phyloP scores from a whole-genome alignment of 345 rosid species.

The Brassica napus region DNA sequence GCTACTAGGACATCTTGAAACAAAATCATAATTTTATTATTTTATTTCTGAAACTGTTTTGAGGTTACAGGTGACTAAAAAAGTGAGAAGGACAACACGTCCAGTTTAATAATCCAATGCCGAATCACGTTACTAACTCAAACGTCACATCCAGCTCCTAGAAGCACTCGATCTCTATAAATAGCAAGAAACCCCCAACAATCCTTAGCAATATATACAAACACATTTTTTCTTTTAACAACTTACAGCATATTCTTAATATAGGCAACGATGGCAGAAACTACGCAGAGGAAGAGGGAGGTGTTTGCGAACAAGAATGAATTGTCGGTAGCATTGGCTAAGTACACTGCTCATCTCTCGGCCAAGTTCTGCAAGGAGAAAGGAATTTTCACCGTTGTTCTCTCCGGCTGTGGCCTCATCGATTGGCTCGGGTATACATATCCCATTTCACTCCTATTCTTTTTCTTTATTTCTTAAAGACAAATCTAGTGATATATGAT shows the following conservation, averaged over 20 bases:
- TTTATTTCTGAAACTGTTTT: no score
- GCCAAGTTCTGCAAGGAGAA: constrained; percentile 59
- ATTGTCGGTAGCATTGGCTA: constrained; percentile 57
- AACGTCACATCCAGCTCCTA: neutral
- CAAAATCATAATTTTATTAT: no score
- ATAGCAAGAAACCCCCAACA: neutral
- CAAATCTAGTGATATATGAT: neutral
- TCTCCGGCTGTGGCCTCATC: constrained; percentile 76
- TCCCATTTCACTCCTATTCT: neutral
- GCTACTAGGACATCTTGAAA: no score
- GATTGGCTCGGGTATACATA: constrained; percentile 54
- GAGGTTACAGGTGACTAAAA: no score
- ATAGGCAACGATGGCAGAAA: constrained; percentile 12
- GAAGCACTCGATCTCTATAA: constrained; percentile 7
- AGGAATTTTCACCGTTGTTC: constrained; percentile 65
- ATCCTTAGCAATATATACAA: neutral
- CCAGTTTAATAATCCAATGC: neutral
- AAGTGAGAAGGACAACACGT: no score
- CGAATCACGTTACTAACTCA: neutral
- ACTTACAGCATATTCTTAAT: neutral
- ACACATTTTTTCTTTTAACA: neutral
- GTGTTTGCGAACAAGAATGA: constrained; percentile 29
- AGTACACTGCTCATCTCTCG: constrained; percentile 66
- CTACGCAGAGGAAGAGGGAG: constrained; percentile 10
- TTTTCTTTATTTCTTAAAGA: neutral